A percentile compares a stretch with the other conserved stretches of the same genome.
Evolutionary conservation across 1,284 basidiomycete genomes (phyloP).

Genomic region (Rhizopogon parksii): DNA sequence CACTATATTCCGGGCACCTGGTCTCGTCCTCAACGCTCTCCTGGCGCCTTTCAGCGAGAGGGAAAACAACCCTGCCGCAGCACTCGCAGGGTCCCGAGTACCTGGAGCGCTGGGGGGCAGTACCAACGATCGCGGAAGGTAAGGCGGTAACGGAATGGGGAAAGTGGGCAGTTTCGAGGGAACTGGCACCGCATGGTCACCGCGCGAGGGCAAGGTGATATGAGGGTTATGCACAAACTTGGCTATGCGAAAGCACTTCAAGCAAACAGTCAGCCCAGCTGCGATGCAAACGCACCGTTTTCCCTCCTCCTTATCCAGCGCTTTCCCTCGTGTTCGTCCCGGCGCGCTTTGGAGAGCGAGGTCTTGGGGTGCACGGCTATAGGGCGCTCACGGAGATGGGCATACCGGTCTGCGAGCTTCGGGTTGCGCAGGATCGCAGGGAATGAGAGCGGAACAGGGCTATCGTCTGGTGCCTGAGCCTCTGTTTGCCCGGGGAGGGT

Average conservation of each 20-base stretch:
- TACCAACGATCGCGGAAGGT: slow-evolving; percentile 52
- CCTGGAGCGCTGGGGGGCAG: slow-evolving; percentile 41
- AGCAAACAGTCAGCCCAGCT: neutral
- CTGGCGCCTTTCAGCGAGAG: slow-evolving; percentile 69
- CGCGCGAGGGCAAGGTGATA: slow-evolving; percentile 50
- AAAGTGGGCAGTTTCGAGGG: slow-evolving; percentile 53
- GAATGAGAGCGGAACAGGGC: slow-evolving; percentile 57
- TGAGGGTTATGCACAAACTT: slow-evolving; percentile 66
- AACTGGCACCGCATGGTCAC: slow-evolving; percentile 43
- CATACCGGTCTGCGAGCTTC: slow-evolving; percentile 43
- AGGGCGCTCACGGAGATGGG: slow-evolving; percentile 36
- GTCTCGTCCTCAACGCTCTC: slow-evolving; percentile 55
- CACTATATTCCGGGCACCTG: slow-evolving; percentile 54
- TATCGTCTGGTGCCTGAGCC: slow-evolving; percentile 9
- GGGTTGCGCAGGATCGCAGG: slow-evolving; percentile 60
- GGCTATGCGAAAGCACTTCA: slow-evolving; percentile 34
- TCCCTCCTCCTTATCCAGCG: slow-evolving; percentile 69
- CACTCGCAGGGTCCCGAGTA: slow-evolving; percentile 41
- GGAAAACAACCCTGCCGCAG: slow-evolving; percentile 69
- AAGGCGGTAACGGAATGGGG: slow-evolving; percentile 65
- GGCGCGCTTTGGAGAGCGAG: slow-evolving; percentile 32
- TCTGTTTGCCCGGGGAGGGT: neutral
- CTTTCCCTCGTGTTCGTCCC: slow-evolving; percentile 65
- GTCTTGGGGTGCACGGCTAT: slow-evolving; percentile 10
- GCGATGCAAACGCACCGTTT: slow-evolving; percentile 46